A percentile compares a stretch with the other conserved stretches of the same genome.
These are phyloP conservation scores for Colletotrichum tamarilloi DNA, from an alignment of 2,329 filamentous ascomycete genomes.

Conservation along the genomic window DNA sequence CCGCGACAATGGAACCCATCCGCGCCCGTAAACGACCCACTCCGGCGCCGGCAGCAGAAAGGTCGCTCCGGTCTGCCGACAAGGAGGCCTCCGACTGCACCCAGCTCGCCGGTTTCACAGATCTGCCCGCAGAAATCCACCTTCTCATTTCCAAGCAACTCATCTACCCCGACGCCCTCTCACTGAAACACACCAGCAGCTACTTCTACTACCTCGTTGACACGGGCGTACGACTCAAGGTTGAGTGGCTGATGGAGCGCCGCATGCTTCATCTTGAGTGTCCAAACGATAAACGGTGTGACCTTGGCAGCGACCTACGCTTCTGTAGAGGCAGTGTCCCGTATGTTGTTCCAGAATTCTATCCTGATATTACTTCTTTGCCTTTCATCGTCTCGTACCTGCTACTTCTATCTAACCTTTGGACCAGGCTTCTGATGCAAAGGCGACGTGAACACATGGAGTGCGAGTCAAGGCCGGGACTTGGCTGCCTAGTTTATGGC, in stretches of 20 bases:
- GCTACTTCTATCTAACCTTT: neutral
- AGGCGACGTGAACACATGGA: constrained; percentile 69
- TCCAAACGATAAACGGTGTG: constrained; percentile 68
- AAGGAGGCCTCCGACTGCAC: neutral
- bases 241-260: constrained; percentile 76
- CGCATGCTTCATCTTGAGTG: constrained; percentile 73
- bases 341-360: constrained; percentile 49
- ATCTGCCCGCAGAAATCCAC: constrained; percentile 75
- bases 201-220: constrained; percentile 74
- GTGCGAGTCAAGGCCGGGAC: constrained; percentile 66
- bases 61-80: neutral
- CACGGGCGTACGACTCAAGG: constrained; percentile 73
- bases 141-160: constrained; percentile 69
- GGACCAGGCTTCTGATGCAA: constrained; percentile 66
- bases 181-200: constrained; percentile 73
- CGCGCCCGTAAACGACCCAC: constrained; percentile 19
- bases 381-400: too few relatives aligned
- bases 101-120: constrained; percentile 50
- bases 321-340: constrained; percentile 71
- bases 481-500: constrained; percentile 66
- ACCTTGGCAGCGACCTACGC: constrained; percentile 67
- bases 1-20: neutral
- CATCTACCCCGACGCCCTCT: constrained; percentile 77
- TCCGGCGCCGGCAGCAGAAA: constrained; percentile 1
- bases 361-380: too few relatives aligned